phyloP scores from a whole-genome alignment of 2,329 filamentous ascomycete species.

The Tolypocladium tundrense region DNA sequence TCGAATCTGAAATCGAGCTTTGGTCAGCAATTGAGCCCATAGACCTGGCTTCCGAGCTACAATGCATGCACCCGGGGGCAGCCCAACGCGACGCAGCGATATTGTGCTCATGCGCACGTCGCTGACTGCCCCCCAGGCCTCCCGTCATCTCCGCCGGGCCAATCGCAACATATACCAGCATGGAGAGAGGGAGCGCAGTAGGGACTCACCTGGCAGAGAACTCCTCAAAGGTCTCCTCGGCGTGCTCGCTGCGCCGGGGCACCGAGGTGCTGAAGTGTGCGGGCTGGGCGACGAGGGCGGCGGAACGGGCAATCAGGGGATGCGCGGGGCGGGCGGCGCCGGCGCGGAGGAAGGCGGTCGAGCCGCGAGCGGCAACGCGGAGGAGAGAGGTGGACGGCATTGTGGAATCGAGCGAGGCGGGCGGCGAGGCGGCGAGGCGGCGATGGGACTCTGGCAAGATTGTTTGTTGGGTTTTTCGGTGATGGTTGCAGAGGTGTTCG shows the following conservation, averaged over 20 bases:
- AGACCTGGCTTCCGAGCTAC: neutral
- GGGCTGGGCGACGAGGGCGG: slow-evolving; percentile 32
- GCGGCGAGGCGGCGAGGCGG: slow-evolving; percentile 10
- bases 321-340: slow-evolving; percentile 46
- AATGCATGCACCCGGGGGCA: neutral
- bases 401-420: slow-evolving; percentile 18
- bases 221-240: slow-evolving; percentile 98
- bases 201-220: slow-evolving; percentile 83
- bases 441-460: slow-evolving; percentile 11
- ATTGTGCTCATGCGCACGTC: neutral
- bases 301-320: slow-evolving; percentile 45
- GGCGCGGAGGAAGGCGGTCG: slow-evolving; percentile 53
- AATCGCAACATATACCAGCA: neutral
- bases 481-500: slow-evolving; percentile 19
- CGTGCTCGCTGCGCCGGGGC: slow-evolving; percentile 51
- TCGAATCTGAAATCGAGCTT: slow-evolving; percentile 67
- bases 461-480: slow-evolving; percentile 9
- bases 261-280: slow-evolving; percentile 52
- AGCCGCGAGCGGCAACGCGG: slow-evolving; percentile 60
- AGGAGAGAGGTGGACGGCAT: slow-evolving; percentile 62
- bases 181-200: neutral
- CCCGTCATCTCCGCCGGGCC: slow-evolving; percentile 3
- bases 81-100: neutral
- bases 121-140: neutral
- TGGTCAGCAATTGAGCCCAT: neutral